phyloP scores from a whole-genome alignment of 2,329 filamentous ascomycete species.

The Pyricularia sp. region DNA sequence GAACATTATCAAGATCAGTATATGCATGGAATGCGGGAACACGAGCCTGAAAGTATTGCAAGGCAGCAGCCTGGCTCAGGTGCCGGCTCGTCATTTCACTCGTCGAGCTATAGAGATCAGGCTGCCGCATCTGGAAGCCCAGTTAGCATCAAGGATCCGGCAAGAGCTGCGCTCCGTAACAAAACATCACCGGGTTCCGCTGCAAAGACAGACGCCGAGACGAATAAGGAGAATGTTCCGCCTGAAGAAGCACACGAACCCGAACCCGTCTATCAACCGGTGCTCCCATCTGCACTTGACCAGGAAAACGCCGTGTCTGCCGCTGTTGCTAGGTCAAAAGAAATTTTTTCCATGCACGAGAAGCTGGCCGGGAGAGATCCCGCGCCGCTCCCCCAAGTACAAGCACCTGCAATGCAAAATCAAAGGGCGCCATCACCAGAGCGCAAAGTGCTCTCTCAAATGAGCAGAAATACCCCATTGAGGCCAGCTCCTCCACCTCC shows the following conservation, averaged over 20 bases:
- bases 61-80: conserved; percentile 26
- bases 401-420: neutral
- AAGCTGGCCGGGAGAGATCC: neutral
- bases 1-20: conserved; percentile 18
- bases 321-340: neutral
- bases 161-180: conserved; percentile 25
- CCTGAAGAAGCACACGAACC: neutral
- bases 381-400: neutral
- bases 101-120: conserved; percentile 30
- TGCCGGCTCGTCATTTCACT: conserved; percentile 28
- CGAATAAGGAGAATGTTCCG: conserved; percentile 14
- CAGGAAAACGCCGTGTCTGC: conserved; percentile 56
- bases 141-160: conserved; percentile 32
- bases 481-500: conserved; percentile 68
- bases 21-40: neutral
- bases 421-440: conserved; percentile 34
- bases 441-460: conserved; percentile 38
- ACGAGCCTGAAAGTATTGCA: conserved; percentile 24
- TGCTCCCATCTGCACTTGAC: conserved; percentile 52
- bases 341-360: conserved; percentile 9
- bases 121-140: conserved; percentile 43
- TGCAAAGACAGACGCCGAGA: conserved; percentile 14
- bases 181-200: conserved; percentile 17
- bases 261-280: conserved; percentile 28
- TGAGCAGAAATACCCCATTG: conserved; percentile 58